Conservation (phyloP, 2,329 filamentous ascomycete species). For the Apiospora sp. region DNA sequence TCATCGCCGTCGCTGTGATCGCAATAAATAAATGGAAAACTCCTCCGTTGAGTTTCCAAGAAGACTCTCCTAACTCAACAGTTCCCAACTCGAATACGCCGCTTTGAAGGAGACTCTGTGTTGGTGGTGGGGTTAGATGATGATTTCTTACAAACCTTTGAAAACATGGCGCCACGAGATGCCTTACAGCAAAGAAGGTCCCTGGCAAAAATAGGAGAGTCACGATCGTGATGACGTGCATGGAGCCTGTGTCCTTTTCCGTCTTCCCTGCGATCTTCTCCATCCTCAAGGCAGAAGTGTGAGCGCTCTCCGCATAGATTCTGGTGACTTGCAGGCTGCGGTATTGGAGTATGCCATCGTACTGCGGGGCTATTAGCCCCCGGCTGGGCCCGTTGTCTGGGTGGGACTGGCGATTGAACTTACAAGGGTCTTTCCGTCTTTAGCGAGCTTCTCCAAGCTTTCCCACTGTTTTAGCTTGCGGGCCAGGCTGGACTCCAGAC, state of each 20-base stretch:
- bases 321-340: slow-evolving; percentile 44
- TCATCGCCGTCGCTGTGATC: not conserved
- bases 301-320: slow-evolving; percentile 35
- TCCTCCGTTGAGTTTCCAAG: too few species aligned
- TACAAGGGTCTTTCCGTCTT: not conserved
- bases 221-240: slow-evolving; percentile 30
- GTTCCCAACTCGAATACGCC: slow-evolving; percentile 14
- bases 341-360: slow-evolving; percentile 50
- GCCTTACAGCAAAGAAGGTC: slow-evolving; percentile 31
- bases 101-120: slow-evolving; percentile 27
- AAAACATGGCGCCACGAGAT: not conserved
- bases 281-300: slow-evolving; percentile 37
- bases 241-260: slow-evolving; percentile 44
- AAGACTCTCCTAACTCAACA: not conserved
- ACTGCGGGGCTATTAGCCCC: not conserved
- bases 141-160: not conserved
- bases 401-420: too few species aligned
- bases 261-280: slow-evolving; percentile 57
- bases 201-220: slow-evolving; percentile 30
- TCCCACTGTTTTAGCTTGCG: not conserved
- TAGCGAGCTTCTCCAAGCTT: not conserved
- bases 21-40: not conserved
- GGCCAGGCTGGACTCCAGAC: not conserved
- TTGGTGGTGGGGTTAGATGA: not conserved
- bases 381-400: too few species aligned